Evolutionary conservation across 345 rosid species (phyloP).

Genomic region (Eucalyptus marginata): DNA sequence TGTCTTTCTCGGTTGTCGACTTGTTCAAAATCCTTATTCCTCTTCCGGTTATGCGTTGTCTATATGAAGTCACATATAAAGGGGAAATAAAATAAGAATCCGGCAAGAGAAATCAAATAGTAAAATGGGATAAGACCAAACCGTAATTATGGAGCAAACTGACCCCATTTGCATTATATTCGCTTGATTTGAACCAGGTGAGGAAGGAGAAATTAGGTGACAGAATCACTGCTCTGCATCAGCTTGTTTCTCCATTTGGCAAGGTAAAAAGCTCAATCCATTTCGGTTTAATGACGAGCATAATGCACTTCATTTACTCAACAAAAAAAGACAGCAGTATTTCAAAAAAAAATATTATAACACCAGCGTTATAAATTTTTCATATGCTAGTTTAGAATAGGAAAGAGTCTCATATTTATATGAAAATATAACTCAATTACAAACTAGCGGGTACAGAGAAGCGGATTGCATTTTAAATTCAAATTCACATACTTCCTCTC

Average conservation of each 20-base stretch:
- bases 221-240: constrained; percentile 85
- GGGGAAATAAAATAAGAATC: background rate
- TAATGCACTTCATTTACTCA: background rate
- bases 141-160: background rate
- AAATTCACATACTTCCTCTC: background rate
- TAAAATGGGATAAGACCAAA: background rate
- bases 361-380: background rate
- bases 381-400: background rate
- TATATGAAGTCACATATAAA: background rate
- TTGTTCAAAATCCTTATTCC: constrained; percentile 40
- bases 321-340: background rate
- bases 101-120: background rate
- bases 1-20: constrained; percentile 80
- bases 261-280: constrained; percentile 29
- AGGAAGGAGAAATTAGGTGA: constrained; percentile 92
- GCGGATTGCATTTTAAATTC: background rate
- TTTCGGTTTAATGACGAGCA: background rate
- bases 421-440: background rate
- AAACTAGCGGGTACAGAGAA: background rate
- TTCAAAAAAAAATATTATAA: background rate
- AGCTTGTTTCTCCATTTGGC: constrained; percentile 95
- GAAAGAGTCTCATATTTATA: background rate
- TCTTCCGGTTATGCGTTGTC: background rate
- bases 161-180: background rate
- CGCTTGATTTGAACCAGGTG: constrained; percentile 26